These are phyloP conservation scores for Urostyla sp. DNA, from an alignment of 73 alveolate species.

Conservation along the genomic window DNA sequence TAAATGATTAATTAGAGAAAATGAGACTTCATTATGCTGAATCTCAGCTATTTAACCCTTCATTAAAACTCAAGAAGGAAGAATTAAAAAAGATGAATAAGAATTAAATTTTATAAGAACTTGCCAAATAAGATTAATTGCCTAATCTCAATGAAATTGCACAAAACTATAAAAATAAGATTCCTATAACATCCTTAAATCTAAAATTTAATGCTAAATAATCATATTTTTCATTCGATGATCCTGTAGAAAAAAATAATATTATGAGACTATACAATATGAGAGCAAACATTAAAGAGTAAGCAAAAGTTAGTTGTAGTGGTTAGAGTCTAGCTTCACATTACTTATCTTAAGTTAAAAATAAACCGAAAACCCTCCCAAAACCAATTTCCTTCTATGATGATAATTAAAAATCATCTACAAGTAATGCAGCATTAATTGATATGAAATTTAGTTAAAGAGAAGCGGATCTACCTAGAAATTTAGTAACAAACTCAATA, in stretches of 20 bases:
- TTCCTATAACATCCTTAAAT: slow-evolving; percentile 24
- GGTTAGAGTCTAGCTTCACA: background rate
- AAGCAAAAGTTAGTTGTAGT: slow-evolving; percentile 14
- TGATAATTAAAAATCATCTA: too few relatives aligned
- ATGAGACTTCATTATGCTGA: slow-evolving; percentile 32
- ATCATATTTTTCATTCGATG: slow-evolving; percentile 8
- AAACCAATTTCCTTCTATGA: background rate
- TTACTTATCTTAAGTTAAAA: background rate
- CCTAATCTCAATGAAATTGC: slow-evolving; percentile 11
- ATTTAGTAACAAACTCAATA: slow-evolving; percentile 22
- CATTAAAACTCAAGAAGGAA: slow-evolving; percentile 13
- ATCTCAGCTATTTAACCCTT: slow-evolving; percentile 15
- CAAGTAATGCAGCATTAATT: background rate
- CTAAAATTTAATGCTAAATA: slow-evolving; percentile 1
- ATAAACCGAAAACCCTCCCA: background rate
- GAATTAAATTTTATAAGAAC: background rate
- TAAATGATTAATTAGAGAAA: background rate
- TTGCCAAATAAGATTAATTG: background rate
- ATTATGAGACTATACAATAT: slow-evolving; percentile 30
- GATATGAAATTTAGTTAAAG: slow-evolving; percentile 33
- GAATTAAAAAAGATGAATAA: slow-evolving; percentile 6
- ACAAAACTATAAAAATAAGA: slow-evolving; percentile 16
- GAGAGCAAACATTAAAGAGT: slow-evolving; percentile 31
- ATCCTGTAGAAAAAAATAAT: slow-evolving; percentile 27
- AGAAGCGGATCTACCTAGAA: slow-evolving; percentile 38